Conservation (phyloP, 257 asterid genomes). For the Mentha longifolia region DNA sequence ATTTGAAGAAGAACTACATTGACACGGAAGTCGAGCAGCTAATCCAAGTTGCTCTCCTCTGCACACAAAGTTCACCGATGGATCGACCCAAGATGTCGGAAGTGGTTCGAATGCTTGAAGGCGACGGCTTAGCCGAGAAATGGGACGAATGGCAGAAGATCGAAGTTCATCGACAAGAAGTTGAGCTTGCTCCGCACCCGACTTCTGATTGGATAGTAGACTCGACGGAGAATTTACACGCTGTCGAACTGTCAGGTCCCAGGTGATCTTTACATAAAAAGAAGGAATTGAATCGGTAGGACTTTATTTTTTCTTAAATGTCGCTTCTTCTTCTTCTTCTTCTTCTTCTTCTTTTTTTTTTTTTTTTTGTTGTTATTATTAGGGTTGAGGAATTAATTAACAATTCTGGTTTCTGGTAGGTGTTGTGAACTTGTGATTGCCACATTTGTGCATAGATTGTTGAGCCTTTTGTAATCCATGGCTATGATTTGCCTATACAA, state of each 20-base stretch:
- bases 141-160: slow-evolving; percentile 63
- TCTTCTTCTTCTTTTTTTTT: no score
- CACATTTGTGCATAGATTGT: slow-evolving; percentile 35
- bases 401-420: slow-evolving; percentile 12
- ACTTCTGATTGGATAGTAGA: slow-evolving; percentile 57
- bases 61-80: slow-evolving; percentile 55
- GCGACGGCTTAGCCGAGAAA: slow-evolving; percentile 63
- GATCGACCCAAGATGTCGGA: slow-evolving; percentile 68
- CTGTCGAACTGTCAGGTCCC: slow-evolving; percentile 59
- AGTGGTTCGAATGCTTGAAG: slow-evolving; percentile 60
- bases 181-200: slow-evolving; percentile 46
- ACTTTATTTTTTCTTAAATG: slow-evolving; percentile 3
- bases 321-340: no score
- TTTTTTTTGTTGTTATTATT: slow-evolving; percentile 7
- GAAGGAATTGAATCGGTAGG: slow-evolving; percentile 17
- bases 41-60: slow-evolving; percentile 59
- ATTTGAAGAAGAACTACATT: slow-evolving; percentile 47
- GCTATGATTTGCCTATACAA: slow-evolving; percentile 31
- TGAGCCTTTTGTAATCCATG: slow-evolving; percentile 30
- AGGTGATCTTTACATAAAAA: slow-evolving; percentile 37
- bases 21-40: slow-evolving; percentile 61
- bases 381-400: slow-evolving; percentile 30
- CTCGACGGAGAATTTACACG: slow-evolving; percentile 54
- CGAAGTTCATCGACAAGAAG: slow-evolving; percentile 48
- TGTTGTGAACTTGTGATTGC: slow-evolving; percentile 32